Conservation (phyloP, 139 green algal species). For the Closterium sp. region DNA sequence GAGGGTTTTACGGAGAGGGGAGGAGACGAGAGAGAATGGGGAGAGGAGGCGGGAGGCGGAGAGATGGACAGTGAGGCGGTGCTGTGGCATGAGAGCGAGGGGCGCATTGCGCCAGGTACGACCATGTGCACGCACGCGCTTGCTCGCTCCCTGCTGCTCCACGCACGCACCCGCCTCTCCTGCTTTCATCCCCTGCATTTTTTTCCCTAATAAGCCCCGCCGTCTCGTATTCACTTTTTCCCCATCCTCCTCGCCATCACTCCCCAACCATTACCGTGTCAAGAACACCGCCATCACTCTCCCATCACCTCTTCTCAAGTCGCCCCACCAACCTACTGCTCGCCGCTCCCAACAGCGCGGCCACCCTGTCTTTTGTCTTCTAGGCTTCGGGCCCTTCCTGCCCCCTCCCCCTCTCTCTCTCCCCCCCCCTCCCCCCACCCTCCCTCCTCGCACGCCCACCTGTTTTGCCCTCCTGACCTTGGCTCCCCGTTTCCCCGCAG, state of each 20-base stretch:
- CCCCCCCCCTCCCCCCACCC: no score
- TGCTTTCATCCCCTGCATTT: not conserved
- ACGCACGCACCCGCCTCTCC: not conserved
- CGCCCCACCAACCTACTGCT: not conserved
- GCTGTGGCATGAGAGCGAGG: not conserved
- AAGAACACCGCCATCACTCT: no score
- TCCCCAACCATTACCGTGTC: no score
- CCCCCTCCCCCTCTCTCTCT: not conserved
- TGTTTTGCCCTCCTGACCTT: no score
- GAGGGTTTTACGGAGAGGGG: not conserved
- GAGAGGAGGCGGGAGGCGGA: not conserved
- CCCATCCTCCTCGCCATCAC: no score
- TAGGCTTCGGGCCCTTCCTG: not conserved
- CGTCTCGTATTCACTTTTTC: not conserved
- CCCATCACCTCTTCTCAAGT: not conserved
- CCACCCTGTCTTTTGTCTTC: not conserved
- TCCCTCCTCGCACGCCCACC: not conserved
- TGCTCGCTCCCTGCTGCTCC: not conserved
- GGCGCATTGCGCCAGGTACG: not conserved
- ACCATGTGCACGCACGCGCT: not conserved
- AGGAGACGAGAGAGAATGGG: not conserved
- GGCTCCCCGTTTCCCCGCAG: not conserved
- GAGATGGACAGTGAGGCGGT: not conserved
- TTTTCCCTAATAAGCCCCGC: not conserved
- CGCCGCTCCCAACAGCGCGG: not conserved